Evolutionary conservation across 768 basidiomycete species (phyloP), one percentile per base, ranked within the genome.

Genomic region (Asterophora lycoperdoides): DNA sequence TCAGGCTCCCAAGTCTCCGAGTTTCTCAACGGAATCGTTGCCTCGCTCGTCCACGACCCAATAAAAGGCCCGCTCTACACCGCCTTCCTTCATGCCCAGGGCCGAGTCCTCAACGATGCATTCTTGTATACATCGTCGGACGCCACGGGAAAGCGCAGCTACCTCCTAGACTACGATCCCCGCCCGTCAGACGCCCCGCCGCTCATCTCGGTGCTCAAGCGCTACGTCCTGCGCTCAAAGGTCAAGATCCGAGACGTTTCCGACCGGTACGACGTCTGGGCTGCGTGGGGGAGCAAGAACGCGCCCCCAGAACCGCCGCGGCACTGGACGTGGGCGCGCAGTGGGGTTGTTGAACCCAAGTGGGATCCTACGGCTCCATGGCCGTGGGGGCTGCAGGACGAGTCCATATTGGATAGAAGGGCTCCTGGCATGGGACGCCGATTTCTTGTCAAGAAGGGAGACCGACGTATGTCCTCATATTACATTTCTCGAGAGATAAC

Each of bases 161-260:
- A 84, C 61, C 66, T 91, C 39, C 64, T 90, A 50, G 89, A 91
- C 61, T 82, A 84, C 59, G 83, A 93, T 63, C 66, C 79, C 9
- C 71, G 80, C 40, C 64, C 76, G 1, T 76, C 84, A 23, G 78
- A 83, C 55, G 76, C 79, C 6, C 75, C 77, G 1, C 65, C 85
- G 0, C 72, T 96, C 23, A 64, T 84, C 11, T 61, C 81, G n/a
- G 70, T 87, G 49, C 74, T 98, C 53, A 93, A 90, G 60, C 83
- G 84, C 10, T 89, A 87, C 65, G 77, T 94, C 34, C 78, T 99
- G 1, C 85, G 95, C 5, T 86, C 93, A 11, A 94, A 91, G 61
- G 91, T 97, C 32, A 86, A 84, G 61, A 70, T 97, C 18, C 75
- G 79, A 45, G 86, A 91, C 60, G 85, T 85, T 4, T 82, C 89